A percentile compares a stretch with the other conserved stretches of the same genome.
Evolutionary conservation across 2,329 filamentous ascomycete genomes (phyloP).

Genomic region (Trichoderma afroharzianum): DNA sequence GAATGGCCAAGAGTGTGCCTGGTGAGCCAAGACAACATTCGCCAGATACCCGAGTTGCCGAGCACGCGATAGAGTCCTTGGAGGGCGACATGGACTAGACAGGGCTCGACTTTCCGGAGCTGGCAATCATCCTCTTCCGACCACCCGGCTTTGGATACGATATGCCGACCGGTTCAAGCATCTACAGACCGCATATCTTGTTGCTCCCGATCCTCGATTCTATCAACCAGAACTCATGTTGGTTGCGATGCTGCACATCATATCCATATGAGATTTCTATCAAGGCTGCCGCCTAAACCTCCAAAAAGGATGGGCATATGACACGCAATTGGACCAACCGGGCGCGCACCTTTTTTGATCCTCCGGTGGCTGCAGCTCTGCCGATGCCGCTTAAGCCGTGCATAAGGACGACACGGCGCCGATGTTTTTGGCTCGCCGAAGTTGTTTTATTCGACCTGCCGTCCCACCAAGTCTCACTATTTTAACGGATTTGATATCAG

Average conservation of each 20-base stretch:
- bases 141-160: background rate
- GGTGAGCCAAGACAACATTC: background rate
- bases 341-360: background rate
- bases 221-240: background rate
- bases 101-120: background rate
- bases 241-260: background rate
- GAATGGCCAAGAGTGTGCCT: background rate
- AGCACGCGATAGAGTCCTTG: slow-evolving; percentile 10
- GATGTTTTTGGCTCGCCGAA: background rate
- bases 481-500: background rate
- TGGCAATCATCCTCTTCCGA: background rate
- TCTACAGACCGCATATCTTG: background rate
- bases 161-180: background rate
- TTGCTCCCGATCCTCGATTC: background rate
- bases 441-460: background rate
- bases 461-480: background rate
- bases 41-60: background rate
- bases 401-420: background rate
- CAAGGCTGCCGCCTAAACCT: background rate
- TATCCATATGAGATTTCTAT: background rate
- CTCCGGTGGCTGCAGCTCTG: slow-evolving; percentile 6
- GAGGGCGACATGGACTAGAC: background rate
- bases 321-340: background rate
- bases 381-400: slow-evolving; percentile 12
- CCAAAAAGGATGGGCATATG: background rate